phyloP scores from a whole-genome alignment of 1,284 basidiomycete genomes.

The Melampsora americana region DNA sequence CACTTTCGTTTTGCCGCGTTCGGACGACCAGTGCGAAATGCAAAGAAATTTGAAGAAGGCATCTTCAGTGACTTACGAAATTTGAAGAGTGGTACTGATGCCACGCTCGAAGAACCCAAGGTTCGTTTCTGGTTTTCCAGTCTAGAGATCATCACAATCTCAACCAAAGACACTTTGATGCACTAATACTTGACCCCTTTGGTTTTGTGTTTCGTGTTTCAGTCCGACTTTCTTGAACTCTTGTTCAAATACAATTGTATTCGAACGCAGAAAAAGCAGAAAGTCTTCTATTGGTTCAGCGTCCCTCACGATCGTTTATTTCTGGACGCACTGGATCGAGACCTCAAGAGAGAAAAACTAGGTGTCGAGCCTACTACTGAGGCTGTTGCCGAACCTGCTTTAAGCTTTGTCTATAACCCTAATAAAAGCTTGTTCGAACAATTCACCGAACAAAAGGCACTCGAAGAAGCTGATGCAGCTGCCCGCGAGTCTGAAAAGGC shows the following conservation, averaged over 20 bases:
- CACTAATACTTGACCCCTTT: neutral
- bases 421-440: slow-evolving; percentile 81
- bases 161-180: neutral
- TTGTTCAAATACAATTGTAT: slow-evolving; percentile 93
- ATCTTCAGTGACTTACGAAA: slow-evolving; percentile 86
- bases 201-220: slow-evolving; percentile 29
- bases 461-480: slow-evolving; percentile 50
- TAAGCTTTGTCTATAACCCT: slow-evolving; percentile 67
- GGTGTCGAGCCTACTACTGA: slow-evolving; percentile 76
- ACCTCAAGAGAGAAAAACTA: slow-evolving; percentile 86
- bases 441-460: slow-evolving; percentile 59
- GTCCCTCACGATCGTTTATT: slow-evolving; percentile 70
- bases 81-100: slow-evolving; percentile 82
- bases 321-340: slow-evolving; percentile 85
- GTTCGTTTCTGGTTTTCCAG: slow-evolving; percentile 56
- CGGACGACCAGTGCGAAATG: slow-evolving; percentile 68
- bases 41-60: slow-evolving; percentile 90
- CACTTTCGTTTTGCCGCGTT: slow-evolving; percentile 87
- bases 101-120: slow-evolving; percentile 86
- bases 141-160: neutral
- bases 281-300: slow-evolving; percentile 80
- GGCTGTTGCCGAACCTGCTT: slow-evolving; percentile 72
- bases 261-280: slow-evolving; percentile 91
- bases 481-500: slow-evolving; percentile 1
- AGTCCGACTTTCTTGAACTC: slow-evolving; percentile 87